Percentiles rank a stretch among this genome's conserved stretches.
These are phyloP conservation scores for Dissophora globulifera DNA, from an alignment of 192 early-diverging fungal species.

Conservation along the genomic window DNA sequence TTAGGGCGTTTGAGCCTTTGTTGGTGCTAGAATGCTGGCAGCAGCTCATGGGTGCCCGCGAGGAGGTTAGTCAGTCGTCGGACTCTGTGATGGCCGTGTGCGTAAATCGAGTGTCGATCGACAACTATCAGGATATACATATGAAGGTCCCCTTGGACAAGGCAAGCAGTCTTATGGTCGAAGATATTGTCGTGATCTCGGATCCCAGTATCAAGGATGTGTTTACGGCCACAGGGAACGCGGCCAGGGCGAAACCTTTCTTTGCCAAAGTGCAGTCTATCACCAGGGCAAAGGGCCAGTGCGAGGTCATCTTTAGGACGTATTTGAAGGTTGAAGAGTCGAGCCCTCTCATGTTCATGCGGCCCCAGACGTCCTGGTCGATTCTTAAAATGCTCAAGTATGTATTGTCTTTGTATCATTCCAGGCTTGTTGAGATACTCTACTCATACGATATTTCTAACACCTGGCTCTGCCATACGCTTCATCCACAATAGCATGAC, in stretches of 20 bases:
- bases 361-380: constrained; percentile 56
- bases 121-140: constrained; percentile 80
- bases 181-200: constrained; percentile 74
- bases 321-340: constrained; percentile 57
- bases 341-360: constrained; percentile 55
- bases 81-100: constrained; percentile 54
- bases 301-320: constrained; percentile 58
- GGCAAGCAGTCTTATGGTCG: constrained; percentile 60
- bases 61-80: constrained; percentile 67
- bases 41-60: constrained; percentile 77
- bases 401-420: not conserved
- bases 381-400: constrained; percentile 59
- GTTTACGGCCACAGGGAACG: constrained; percentile 25
- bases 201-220: constrained; percentile 50
- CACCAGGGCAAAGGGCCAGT: constrained; percentile 54
- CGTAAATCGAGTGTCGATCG: constrained; percentile 68
- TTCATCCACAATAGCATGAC: constrained; percentile 65
- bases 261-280: constrained; percentile 67
- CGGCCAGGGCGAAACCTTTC: constrained; percentile 45
- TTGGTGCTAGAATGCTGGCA: constrained; percentile 88
- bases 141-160: constrained; percentile 54
- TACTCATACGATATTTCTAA: too few relatives aligned
- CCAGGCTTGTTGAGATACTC: too few relatives aligned
- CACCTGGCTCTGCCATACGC: too few relatives aligned
- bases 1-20: constrained; percentile 79